Percentiles rank a stretch among this genome's conserved stretches.
Conservation (phyloP, 495 filamentous ascomycete genomes). For the Mytilinidion resinicola region DNA sequence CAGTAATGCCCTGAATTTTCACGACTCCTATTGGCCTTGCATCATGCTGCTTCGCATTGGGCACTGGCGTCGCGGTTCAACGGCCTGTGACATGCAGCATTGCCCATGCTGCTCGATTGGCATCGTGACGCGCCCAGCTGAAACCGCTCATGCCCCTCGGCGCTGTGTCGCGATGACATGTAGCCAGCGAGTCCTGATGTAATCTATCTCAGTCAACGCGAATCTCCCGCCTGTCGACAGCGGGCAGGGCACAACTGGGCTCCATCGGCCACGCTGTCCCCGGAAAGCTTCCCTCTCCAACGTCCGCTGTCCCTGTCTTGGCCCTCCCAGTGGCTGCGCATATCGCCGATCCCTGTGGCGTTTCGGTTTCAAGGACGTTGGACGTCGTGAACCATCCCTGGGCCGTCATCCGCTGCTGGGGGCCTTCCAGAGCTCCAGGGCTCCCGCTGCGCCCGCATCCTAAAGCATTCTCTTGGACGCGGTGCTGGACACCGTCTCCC, state of each 20-base stretch:
- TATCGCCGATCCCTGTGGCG: not conserved
- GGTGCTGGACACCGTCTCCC: not conserved
- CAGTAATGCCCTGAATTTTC: too few species aligned
- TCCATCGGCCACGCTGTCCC: too few species aligned
- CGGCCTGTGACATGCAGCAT: conserved; percentile 6
- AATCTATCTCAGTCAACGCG: not conserved
- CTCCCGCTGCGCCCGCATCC: too few species aligned
- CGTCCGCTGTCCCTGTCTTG: too few species aligned
- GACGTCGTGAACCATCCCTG: not conserved
- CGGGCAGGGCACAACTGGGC: too few species aligned
- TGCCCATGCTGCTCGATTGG: not conserved
- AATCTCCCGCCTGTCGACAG: too few species aligned
- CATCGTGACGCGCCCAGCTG: conserved; percentile 6
- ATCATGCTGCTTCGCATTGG: too few species aligned
- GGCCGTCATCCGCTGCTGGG: not conserved
- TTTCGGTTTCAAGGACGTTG: conserved; percentile 2
- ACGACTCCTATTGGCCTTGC: too few species aligned
- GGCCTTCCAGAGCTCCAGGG: not conserved
- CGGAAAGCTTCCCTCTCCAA: too few species aligned
- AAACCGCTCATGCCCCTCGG: conserved; percentile 10
- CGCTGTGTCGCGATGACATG: too few species aligned
- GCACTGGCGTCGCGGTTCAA: not conserved
- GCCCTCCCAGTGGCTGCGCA: not conserved
- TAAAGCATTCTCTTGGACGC: not conserved
- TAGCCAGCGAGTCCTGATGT: not conserved